Conservation (phyloP, 352 stramenopile species). For the Phytophthora rubi region DNA sequence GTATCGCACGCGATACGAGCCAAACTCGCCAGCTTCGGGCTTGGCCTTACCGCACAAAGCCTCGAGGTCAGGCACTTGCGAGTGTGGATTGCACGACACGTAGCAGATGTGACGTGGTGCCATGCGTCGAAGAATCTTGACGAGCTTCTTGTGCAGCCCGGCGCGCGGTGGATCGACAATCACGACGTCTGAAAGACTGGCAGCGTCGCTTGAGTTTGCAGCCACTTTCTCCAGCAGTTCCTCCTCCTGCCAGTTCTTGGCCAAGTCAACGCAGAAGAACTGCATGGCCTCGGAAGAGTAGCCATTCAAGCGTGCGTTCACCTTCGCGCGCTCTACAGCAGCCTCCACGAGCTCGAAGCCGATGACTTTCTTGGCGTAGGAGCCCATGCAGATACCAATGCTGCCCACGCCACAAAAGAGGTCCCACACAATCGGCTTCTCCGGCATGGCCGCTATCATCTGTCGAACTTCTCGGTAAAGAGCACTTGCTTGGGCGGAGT, state of each 20-base stretch:
- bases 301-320: slow-evolving; percentile 67
- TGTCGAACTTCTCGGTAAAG: slow-evolving; percentile 66
- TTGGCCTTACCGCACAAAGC: slow-evolving; percentile 40
- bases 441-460: slow-evolving; percentile 31
- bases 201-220: slow-evolving; percentile 13
- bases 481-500: slow-evolving; percentile 58
- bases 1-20: slow-evolving; percentile 48
- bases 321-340: slow-evolving; percentile 57
- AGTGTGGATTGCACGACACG: slow-evolving; percentile 80
- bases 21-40: slow-evolving; percentile 26
- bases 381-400: slow-evolving; percentile 79
- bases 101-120: slow-evolving; percentile 66
- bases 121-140: slow-evolving; percentile 58
- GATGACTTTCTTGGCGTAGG: slow-evolving; percentile 49
- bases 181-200: slow-evolving; percentile 57
- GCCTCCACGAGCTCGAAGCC: slow-evolving; percentile 74
- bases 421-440: slow-evolving; percentile 75
- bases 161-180: slow-evolving; percentile 80
- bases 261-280: slow-evolving; percentile 71
- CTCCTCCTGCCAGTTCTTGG: slow-evolving; percentile 56
- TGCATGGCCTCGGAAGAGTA: slow-evolving; percentile 60
- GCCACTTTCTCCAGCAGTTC: slow-evolving; percentile 39
- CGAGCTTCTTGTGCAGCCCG: slow-evolving; percentile 72
- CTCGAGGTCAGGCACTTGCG: slow-evolving; percentile 65
- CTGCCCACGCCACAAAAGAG: slow-evolving; percentile 83